Evolutionary conservation across 495 filamentous ascomycete species (phyloP), one percentile per base, ranked within the genome.

Genomic region (Cairneyella variabilis): DNA sequence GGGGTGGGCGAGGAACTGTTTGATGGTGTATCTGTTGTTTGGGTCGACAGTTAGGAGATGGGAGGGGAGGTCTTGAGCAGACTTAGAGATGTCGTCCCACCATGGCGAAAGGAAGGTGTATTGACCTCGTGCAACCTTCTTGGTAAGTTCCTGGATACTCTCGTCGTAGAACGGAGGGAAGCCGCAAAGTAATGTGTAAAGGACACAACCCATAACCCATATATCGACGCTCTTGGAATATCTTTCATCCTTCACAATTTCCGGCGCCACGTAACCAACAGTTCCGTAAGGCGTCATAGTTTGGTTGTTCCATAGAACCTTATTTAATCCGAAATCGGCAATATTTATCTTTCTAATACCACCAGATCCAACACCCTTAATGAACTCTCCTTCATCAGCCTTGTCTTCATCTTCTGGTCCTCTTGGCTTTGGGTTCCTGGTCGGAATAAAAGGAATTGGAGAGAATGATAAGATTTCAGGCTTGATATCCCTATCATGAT

Each of bases 221-320:
- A 98, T 98, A 58, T 98, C 93, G 36, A 98, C 93, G 61, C 90
- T 91, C 75, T 97, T 98, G 7, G 93, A 97, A 64, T 98, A 98
- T 36, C 92, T 83, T 68, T 98, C 93, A 70, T 98, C 93, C 70
- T 97, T 97, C 48, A 98, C 93, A 46, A 98, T 98, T 68, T 98
- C 93, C 3, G 93, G 93, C 12, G 93, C 93, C 14, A 95, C 97
- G 68, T 98, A 98, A 25, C 93, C 93, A 50, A 97, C 93, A 3
- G 93, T 98, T 28, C 93, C 93, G 69, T 95, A 98, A 18, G 93
- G 93, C 2, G 93, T 98, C 90, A 97, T 97, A n/a, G 93, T 98
- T 64, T 95, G 89, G 51, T 82, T 91, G 62, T 98, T 93, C 93
- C 93, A 98, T 10, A 98, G 90, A 50, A 98, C 84, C 70, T 98